Base-by-base conservation (phyloP, 2,329 filamentous ascomycete genomes). In the Fusarium sp. region DNA sequence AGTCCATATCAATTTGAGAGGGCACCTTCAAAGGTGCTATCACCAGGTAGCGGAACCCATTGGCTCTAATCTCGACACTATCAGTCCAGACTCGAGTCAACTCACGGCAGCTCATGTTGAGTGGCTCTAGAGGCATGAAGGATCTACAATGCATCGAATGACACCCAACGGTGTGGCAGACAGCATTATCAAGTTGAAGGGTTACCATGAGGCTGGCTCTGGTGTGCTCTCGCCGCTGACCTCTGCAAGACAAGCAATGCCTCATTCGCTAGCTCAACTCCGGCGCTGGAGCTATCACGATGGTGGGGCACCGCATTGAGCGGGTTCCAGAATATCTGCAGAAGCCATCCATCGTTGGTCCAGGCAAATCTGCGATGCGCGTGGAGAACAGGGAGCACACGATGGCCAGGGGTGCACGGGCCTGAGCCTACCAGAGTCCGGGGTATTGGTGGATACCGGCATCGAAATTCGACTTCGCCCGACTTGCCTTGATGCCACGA, bases 271-370 rank as follows among this genome's bases (percentile, higher is more conserved):
- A 41, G 61, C 34, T 34, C 20, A 41, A 59, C 34, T 34, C 20
- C 45, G 37, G 66, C 45, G 20, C 34, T 64, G 18, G 50, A 73
- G 74, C 63, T 64, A 70, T 69, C 54, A 61, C 69, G 60, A 60
- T 69, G 70, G 64, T 73, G 73, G 73, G 68, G 73, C 70, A 68
- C 39, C 54, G 50, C 64, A 69, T 43, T 45, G 66, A 37, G 30
- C 64, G 70, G 69, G 61, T 78, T 78, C 76, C 76, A 78, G 76
- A 78, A 77, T 69, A 45, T 75, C 74, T 60, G 41, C 71, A 69
- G 75, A 78, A 78, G 67, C 66, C 48, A 25, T 69, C 54, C 58
- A 66, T 68, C 64, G 68, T 57, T 64, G 58, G 67, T 61, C 69
- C 57, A 67, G 59, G 70, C 48, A 39, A 54, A 67, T 25, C 57